Percentiles rank a stretch among this genome's conserved stretches.
Conservation (phyloP, 495 filamentous ascomycete genomes). For the Poronia punctata region DNA sequence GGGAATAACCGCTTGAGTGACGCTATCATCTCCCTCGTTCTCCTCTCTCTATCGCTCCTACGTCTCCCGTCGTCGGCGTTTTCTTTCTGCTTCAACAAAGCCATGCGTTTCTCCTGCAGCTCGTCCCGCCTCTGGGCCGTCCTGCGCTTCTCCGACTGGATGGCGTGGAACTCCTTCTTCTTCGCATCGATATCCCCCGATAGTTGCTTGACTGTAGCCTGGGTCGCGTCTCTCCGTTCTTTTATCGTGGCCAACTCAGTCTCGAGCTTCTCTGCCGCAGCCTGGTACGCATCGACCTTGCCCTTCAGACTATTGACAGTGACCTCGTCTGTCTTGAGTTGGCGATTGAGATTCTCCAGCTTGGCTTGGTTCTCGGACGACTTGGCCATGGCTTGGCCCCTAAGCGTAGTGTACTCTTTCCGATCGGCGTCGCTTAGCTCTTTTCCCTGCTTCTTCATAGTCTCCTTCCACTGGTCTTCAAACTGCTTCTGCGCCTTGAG, state of each 20-base stretch:
- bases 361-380: conserved; percentile 76
- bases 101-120: conserved; percentile 82
- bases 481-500: conserved; percentile 87
- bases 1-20: conserved; percentile 87
- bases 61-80: conserved; percentile 78
- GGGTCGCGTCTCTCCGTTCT: conserved; percentile 55
- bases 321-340: conserved; percentile 82
- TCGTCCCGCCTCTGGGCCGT: conserved; percentile 74
- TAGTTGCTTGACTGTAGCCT: conserved; percentile 55
- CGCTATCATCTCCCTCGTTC: conserved; percentile 69
- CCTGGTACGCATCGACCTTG: conserved; percentile 73
- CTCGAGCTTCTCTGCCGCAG: conserved; percentile 64
- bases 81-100: conserved; percentile 67
- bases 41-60: conserved; percentile 72
- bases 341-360: conserved; percentile 74
- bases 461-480: conserved; percentile 78
- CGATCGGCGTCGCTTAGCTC: conserved; percentile 80
- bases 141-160: conserved; percentile 77
- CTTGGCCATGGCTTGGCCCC: conserved; percentile 78
- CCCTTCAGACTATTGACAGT: conserved; percentile 78
- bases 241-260: conserved; percentile 62
- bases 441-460: conserved; percentile 74
- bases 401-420: conserved; percentile 82
- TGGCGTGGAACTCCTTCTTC: conserved; percentile 80
- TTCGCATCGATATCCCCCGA: conserved; percentile 75